Evolutionary conservation across 179 eudicot genomes (phyloP), one percentile per base, ranked within the genome.

Genomic region (Beta corolliflora): DNA sequence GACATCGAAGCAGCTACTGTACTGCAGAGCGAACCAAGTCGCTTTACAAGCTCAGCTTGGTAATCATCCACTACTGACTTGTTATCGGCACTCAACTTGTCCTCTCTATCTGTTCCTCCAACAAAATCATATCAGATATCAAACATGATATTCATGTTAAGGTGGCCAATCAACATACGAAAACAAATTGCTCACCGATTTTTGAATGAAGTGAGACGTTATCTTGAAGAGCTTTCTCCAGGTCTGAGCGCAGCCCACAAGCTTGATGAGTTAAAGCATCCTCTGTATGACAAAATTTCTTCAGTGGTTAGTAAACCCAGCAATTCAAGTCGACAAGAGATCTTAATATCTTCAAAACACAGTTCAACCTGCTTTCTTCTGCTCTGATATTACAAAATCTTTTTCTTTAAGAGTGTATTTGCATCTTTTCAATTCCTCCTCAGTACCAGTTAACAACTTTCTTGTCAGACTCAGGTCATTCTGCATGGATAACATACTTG

Each of bases 241-340:
- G 81, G 78, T 94, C 97, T 65, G 95, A 90, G n/a, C 91, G 91
- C 81, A 97, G 85, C 29, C 82, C 86, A 66, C 97, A 91, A 75
- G 99, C 99, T 84, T 92, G 95, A 79, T 90, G 89, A 75, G 99
- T 91, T 87, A 97, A 86, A 54, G 97, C 98, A 85, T 90, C 88
- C 87, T 97, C 99, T 97, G 90, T 78, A 81, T 75, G 31, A 60
- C n/a, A 71, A 61, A 16, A 58, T 1, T 29, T 18, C 63, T 56
- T 31, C 46, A 56, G 7, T 21, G 48, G 41, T 68, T 45, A 78
- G 67, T 25, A 19, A 16, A 72, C 46, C 3, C 9, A 61, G 18
- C 19, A 74, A 48, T 44, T 50, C n/a, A 56, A 15, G 36, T 23
- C 69, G 52, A 48, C 64, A 60, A 10, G 5, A 71, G 44, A 72